Conservation (phyloP, 2,329 filamentous ascomycete genomes). For the Sarocladium brachiariae region DNA sequence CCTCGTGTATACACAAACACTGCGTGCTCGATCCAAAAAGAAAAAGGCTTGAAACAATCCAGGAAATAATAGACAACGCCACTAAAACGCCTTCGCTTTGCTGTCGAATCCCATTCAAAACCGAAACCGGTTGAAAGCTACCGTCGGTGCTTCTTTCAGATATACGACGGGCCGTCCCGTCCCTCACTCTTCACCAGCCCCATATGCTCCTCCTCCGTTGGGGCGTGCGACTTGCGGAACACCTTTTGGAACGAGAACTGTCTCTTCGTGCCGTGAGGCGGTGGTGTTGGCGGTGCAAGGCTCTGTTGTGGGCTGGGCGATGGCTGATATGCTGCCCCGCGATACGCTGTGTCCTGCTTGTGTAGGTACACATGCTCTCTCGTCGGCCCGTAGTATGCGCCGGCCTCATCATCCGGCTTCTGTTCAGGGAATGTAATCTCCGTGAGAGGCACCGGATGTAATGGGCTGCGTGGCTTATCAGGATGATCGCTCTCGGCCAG, state of each 20-base stretch:
- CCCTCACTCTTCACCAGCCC: constrained; percentile 73
- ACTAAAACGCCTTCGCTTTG: constrained; percentile 4
- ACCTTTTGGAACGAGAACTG: constrained; percentile 93
- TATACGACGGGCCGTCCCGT: constrained; percentile 14
- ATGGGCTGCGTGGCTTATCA: constrained; percentile 43
- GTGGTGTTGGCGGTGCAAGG: constrained; percentile 48
- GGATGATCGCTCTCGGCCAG: constrained; percentile 29
- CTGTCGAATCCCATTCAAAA: neutral
- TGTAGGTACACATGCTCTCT: constrained; percentile 40
- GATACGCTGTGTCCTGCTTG: constrained; percentile 39
- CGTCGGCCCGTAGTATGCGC: constrained; percentile 30
- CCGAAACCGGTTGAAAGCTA: no score
- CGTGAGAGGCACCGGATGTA: constrained; percentile 56
- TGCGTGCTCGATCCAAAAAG: neutral
- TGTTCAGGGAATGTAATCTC: constrained; percentile 47
- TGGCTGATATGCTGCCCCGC: constrained; percentile 27
- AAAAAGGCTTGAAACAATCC: neutral
- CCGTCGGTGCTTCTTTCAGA: neutral
- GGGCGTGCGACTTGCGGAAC: constrained; percentile 40
- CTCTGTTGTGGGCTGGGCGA: constrained; percentile 20
- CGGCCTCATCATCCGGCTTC: constrained; percentile 35
- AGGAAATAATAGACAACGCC: neutral
- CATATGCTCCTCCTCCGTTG: constrained; percentile 75
- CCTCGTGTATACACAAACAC: neutral
- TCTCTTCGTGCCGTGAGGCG: constrained; percentile 54